Percentiles rank a stretch among this genome's conserved stretches.
Evolutionary conservation across 1,284 basidiomycete genomes (phyloP).

Genomic region (Pseudozyma tsukubaensis): DNA sequence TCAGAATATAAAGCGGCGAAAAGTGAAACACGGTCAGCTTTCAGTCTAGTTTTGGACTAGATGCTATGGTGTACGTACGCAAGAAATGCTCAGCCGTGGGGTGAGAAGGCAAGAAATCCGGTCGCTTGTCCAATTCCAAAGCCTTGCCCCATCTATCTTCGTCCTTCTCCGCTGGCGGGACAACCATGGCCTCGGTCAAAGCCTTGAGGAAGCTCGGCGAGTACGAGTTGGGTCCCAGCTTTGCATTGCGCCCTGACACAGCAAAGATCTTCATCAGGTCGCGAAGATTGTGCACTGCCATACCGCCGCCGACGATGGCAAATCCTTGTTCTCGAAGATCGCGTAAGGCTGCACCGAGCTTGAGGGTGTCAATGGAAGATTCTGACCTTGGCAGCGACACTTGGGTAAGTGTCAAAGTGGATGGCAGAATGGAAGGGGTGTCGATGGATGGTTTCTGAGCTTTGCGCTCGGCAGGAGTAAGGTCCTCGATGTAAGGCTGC

Average conservation of each 20-base stretch:
- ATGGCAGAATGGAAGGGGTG: constrained; percentile 46
- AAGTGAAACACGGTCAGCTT: not conserved
- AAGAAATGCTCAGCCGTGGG: constrained; percentile 53
- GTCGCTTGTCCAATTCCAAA: constrained; percentile 27
- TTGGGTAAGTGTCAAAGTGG: constrained; percentile 69
- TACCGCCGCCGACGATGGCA: constrained; percentile 55
- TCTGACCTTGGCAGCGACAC: constrained; percentile 70
- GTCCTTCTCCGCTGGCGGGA: constrained; percentile 6
- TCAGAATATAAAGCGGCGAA: not conserved
- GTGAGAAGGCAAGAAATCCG: constrained; percentile 37
- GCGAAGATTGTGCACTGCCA: constrained; percentile 60
- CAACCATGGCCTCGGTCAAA: constrained; percentile 38
- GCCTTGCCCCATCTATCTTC: constrained; percentile 38
- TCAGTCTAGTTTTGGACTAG: not conserved
- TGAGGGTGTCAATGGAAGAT: constrained; percentile 60
- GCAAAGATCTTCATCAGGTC: constrained; percentile 36
- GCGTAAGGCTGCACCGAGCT: constrained; percentile 70
- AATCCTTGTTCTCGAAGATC: constrained; percentile 62
- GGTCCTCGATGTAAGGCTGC: constrained; percentile 29
- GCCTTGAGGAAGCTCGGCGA: constrained; percentile 34
- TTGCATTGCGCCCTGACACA: constrained; percentile 12
- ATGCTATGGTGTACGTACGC: constrained; percentile 24
- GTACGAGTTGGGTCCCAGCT: constrained; percentile 17
- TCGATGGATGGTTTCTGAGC: constrained; percentile 17
- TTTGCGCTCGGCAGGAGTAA: constrained; percentile 19